Evolutionary conservation across 192 early-diverging fungal species (phyloP).

Genomic region (Coemansia javaensis): DNA sequence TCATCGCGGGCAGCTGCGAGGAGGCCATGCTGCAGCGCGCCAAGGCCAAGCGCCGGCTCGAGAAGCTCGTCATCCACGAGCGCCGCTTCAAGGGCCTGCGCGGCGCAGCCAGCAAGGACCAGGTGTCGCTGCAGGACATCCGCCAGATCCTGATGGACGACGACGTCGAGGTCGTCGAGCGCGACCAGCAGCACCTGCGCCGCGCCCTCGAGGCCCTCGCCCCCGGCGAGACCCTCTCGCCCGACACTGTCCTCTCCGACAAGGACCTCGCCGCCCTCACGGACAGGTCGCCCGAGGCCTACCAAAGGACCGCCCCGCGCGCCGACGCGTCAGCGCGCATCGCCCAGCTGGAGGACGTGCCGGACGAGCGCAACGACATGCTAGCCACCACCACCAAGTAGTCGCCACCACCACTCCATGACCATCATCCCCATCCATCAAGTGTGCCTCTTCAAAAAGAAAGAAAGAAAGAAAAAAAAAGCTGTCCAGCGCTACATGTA

Average conservation of each 20-base stretch:
- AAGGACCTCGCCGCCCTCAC: conserved; percentile 26
- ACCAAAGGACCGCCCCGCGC: conserved; percentile 1
- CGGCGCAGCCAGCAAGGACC: conserved; percentile 4
- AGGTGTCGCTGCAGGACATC: conserved; percentile 60
- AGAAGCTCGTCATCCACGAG: conserved; percentile 94
- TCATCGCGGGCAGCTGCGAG: conserved; percentile 82
- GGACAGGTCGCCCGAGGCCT: conserved; percentile 32
- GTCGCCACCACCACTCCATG: too few relatives aligned
- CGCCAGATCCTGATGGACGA: conserved; percentile 68
- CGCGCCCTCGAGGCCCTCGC: conserved; percentile 15
- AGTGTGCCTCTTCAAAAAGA: too few relatives aligned
- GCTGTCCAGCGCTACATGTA: too few relatives aligned
- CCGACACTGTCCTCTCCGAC: conserved; percentile 18
- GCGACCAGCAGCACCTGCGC: conserved; percentile 19
- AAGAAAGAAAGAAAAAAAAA: too few relatives aligned
- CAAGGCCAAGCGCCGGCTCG: conserved; percentile 78
- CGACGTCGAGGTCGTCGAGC: conserved; percentile 57
- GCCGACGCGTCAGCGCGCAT: conserved; percentile 8
- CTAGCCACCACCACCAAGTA: conserved; percentile 36
- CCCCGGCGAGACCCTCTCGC: conserved; percentile 16
- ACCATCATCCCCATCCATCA: too few relatives aligned
- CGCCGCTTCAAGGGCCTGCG: conserved; percentile 66
- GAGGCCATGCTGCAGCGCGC: conserved; percentile 75
- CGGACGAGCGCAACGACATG: conserved; percentile 39
- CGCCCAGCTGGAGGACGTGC: conserved; percentile 12